phyloP scores from a whole-genome alignment of 805 yeast species.

The Clavispora phyllophila region DNA sequence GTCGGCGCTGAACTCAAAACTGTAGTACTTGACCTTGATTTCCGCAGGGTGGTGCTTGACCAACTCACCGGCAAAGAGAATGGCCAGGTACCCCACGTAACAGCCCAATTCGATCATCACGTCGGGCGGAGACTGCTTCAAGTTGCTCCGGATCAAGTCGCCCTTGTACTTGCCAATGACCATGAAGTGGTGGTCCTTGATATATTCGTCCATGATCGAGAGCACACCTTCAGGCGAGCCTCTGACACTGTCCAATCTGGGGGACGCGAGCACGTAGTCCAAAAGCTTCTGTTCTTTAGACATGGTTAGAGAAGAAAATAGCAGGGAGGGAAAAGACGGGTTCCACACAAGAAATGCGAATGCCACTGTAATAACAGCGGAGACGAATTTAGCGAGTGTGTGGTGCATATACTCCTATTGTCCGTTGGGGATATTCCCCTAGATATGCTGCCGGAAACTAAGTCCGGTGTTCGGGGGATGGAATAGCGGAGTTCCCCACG shows the following conservation, averaged over 20 bases:
- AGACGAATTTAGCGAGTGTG: too few relatives aligned
- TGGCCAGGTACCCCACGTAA: constrained; percentile 34
- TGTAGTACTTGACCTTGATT: constrained; percentile 20
- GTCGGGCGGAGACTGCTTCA: constrained; percentile 19
- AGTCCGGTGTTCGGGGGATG: too few relatives aligned
- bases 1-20: constrained; percentile 27
- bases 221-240: constrained; percentile 31
- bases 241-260: constrained; percentile 18
- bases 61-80: constrained; percentile 26
- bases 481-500: too few relatives aligned
- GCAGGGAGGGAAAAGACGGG: too few relatives aligned
- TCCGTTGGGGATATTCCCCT: too few relatives aligned
- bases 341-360: background rate
- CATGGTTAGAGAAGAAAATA: background rate
- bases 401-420: too few relatives aligned
- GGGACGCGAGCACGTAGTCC: constrained; percentile 19
- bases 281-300: constrained; percentile 24
- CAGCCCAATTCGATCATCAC: constrained; percentile 30
- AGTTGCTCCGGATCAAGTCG: constrained; percentile 19
- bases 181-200: constrained; percentile 20
- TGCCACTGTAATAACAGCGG: too few relatives aligned
- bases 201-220: constrained; percentile 24
- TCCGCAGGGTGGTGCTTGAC: constrained; percentile 9
- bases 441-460: too few relatives aligned
- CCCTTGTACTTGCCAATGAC: constrained; percentile 30